Evolutionary conservation across 305 asterid species (phyloP).

Genomic region (Plantago lanceolata): DNA sequence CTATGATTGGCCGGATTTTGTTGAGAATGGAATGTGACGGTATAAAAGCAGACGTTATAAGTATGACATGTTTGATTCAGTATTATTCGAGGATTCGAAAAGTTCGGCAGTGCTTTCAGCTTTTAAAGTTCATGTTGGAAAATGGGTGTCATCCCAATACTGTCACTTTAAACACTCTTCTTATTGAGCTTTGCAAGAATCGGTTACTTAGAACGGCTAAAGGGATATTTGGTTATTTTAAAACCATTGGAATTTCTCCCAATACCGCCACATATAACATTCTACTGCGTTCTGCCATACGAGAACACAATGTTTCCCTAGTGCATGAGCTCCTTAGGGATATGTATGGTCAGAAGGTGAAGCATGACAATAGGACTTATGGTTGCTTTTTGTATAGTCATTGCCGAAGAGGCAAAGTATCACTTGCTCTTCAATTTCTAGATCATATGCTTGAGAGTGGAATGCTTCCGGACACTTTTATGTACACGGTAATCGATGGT

Average conservation of each 20-base stretch:
- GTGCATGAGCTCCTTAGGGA: conserved; percentile 40
- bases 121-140: conserved; percentile 38
- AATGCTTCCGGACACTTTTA: conserved; percentile 34
- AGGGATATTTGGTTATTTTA: conserved; percentile 29
- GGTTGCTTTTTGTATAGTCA: conserved; percentile 37
- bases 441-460: conserved; percentile 38
- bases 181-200: conserved; percentile 48
- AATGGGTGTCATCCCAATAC: conserved; percentile 42
- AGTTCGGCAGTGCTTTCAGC: conserved; percentile 33
- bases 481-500: conserved; percentile 48
- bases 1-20: conserved; percentile 36
- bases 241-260: conserved; percentile 41
- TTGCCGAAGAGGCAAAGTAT: conserved; percentile 45
- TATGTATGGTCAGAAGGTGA: conserved; percentile 34
- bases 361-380: conserved; percentile 42
- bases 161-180: conserved; percentile 43
- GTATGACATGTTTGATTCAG: conserved; percentile 48
- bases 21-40: conserved; percentile 41
- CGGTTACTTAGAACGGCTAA: conserved; percentile 37
- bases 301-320: conserved; percentile 35
- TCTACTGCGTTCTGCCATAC: conserved; percentile 42
- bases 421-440: conserved; percentile 38
- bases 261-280: conserved; percentile 46
- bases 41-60: conserved; percentile 40
- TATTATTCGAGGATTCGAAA: conserved; percentile 37